Evolutionary conservation across 78 protist species (phyloP).

Genomic region (Tieghemostelium lacteum): DNA sequence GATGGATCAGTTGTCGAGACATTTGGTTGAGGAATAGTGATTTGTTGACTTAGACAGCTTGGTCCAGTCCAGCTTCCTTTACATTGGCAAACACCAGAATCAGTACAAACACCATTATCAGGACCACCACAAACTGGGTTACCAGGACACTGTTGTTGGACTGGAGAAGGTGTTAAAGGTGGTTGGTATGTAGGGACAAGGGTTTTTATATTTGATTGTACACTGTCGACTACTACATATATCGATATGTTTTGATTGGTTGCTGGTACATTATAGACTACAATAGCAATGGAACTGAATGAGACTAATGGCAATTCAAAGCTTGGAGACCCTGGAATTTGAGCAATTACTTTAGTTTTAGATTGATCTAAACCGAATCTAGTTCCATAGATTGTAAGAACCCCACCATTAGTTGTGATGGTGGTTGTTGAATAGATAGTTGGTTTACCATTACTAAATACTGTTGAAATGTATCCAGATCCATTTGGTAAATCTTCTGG

Average conservation of each 20-base stretch:
- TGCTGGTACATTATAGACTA: too few relatives aligned
- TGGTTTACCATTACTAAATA: too few relatives aligned
- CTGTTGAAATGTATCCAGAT: too few relatives aligned
- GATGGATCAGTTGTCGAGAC: background rate
- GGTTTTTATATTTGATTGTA: too few relatives aligned
- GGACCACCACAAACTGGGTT: background rate
- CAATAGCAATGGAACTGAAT: too few relatives aligned
- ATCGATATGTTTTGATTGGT: too few relatives aligned
- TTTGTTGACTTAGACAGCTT: background rate
- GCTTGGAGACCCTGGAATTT: too few relatives aligned
- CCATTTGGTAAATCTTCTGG: too few relatives aligned
- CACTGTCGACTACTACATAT: too few relatives aligned
- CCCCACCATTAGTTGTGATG: background rate
- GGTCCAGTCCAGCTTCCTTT: background rate
- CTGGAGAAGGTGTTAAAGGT: background rate
- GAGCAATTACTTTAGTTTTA: too few relatives aligned
- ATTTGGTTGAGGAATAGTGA: constrained; percentile 5
- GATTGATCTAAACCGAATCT: background rate
- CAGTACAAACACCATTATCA: background rate
- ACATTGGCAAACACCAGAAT: background rate
- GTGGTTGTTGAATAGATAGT: background rate
- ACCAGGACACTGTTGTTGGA: background rate
- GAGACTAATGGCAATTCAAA: too few relatives aligned
- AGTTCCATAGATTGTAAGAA: background rate
- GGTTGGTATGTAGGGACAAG: background rate